phyloP scores from a whole-genome alignment of 306 rosid genomes.

The Prunus salicina region DNA sequence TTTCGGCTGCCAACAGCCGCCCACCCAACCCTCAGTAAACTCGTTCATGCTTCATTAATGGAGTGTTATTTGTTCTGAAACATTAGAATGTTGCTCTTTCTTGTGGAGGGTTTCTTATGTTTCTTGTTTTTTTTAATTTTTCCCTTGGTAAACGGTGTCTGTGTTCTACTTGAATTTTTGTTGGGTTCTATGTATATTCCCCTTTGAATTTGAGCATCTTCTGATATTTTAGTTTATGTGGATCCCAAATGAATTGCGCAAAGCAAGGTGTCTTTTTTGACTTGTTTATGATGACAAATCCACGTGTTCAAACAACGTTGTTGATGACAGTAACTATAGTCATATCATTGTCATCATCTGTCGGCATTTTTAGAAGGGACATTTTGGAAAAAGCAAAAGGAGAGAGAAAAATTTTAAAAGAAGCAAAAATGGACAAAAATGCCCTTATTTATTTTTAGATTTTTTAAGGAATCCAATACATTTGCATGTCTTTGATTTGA shows the following conservation, averaged over 20 bases:
- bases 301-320: neutral
- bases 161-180: neutral
- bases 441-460: too few species aligned
- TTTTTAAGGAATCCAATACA: too few species aligned
- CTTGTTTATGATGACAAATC: neutral
- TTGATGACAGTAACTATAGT: neutral
- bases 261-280: neutral
- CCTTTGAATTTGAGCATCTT: neutral
- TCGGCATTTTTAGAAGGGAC: neutral
- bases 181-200: neutral
- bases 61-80: neutral
- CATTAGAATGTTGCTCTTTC: neutral
- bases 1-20: constrained; percentile 79
- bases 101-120: neutral
- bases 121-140: neutral
- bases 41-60: neutral
- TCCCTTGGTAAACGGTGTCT: neutral
- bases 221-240: neutral
- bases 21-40: constrained; percentile 69
- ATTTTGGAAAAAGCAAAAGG: too few species aligned
- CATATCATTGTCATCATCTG: neutral
- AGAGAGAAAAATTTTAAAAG: too few species aligned
- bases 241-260: neutral
- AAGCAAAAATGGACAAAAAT: too few species aligned
- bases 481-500: too few species aligned